A percentile compares a stretch with the other conserved stretches of the same genome.
Conservation (phyloP, 352 stramenopile species). For the Globisporangium spiculum region DNA sequence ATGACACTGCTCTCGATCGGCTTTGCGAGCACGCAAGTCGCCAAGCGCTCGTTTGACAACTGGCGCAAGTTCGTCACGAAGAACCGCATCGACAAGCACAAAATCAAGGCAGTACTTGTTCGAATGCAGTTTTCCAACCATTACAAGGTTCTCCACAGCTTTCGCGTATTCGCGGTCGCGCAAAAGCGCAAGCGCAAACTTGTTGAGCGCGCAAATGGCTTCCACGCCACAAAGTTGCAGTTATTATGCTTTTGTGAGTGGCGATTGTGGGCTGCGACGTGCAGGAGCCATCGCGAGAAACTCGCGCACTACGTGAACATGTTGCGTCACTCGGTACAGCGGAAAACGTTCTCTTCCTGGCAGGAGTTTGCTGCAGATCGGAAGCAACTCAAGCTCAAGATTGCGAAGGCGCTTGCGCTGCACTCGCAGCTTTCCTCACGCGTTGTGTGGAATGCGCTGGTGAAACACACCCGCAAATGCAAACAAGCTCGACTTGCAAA, state of each 20-base stretch:
- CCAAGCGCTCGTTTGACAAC: slow-evolving; percentile 19
- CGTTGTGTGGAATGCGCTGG: slow-evolving; percentile 34
- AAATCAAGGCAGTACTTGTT: slow-evolving; percentile 24
- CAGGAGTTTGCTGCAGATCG: slow-evolving; percentile 21
- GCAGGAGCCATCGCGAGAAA: slow-evolving; percentile 18
- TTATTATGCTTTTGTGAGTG: slow-evolving; percentile 24
- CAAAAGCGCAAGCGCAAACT: slow-evolving; percentile 15
- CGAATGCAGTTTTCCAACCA: slow-evolving; percentile 27
- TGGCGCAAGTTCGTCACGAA: slow-evolving; percentile 23
- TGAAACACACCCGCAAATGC: slow-evolving; percentile 12
- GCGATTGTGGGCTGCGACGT: slow-evolving; percentile 3
- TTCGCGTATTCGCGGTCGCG: slow-evolving; percentile 5
- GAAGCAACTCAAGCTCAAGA: slow-evolving; percentile 21
- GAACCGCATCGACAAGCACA: slow-evolving; percentile 14
- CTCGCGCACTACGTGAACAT: slow-evolving; percentile 33
- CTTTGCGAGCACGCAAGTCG: slow-evolving; percentile 20
- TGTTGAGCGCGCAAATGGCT: neutral
- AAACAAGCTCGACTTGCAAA: slow-evolving; percentile 19
- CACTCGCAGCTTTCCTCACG: slow-evolving; percentile 28
- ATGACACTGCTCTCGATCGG: slow-evolving; percentile 27
- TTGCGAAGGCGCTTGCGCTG: slow-evolving; percentile 24
- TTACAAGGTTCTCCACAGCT: slow-evolving; percentile 21
- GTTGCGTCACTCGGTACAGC: slow-evolving; percentile 37
- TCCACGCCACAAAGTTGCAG: slow-evolving; percentile 2
- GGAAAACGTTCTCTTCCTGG: slow-evolving; percentile 39